A percentile compares a stretch with the other conserved stretches of the same genome.
Evolutionary conservation across 1,139 yeast species (phyloP).

Genomic region (Suhomyces yuchorum): DNA sequence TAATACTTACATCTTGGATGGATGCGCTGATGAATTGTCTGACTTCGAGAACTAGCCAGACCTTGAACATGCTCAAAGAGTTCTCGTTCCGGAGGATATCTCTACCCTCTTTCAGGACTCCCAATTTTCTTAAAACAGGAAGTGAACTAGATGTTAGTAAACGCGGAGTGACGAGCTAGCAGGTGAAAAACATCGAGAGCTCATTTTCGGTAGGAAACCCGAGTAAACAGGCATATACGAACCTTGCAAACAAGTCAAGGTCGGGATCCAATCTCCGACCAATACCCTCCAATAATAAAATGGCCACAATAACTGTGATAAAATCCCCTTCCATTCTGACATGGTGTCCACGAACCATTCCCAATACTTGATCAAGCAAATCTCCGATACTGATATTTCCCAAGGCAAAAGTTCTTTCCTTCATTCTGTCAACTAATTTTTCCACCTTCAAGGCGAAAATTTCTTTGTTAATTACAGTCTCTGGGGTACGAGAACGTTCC

Average conservation of each 20-base stretch:
- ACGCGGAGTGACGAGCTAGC: slow-evolving; percentile 5
- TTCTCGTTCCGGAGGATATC: slow-evolving; percentile 60
- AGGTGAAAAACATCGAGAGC: slow-evolving; percentile 12
- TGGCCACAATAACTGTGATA: slow-evolving; percentile 90
- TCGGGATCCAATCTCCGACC: slow-evolving; percentile 94
- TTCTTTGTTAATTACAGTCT: slow-evolving; percentile 81
- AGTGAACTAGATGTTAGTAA: slow-evolving; percentile 62
- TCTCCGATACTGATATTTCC: slow-evolving; percentile 95
- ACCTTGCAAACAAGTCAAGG: slow-evolving; percentile 92
- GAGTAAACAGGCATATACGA: slow-evolving; percentile 65
- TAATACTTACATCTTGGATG: slow-evolving; percentile 60
- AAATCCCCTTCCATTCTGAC: slow-evolving; percentile 98
- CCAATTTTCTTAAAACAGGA: slow-evolving; percentile 84
- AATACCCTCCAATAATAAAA: slow-evolving; percentile 85
- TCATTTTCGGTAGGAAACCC: slow-evolving; percentile 56
- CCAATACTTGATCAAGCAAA: slow-evolving; percentile 77
- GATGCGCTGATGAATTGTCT: slow-evolving; percentile 85
- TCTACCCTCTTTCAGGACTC: slow-evolving; percentile 67
- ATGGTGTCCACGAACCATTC: slow-evolving; percentile 92
- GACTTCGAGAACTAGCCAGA: slow-evolving; percentile 89
- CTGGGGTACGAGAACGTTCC: slow-evolving; percentile 92
- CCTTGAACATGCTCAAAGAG: slow-evolving; percentile 77
- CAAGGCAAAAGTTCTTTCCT: slow-evolving; percentile 84
- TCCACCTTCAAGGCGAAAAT: slow-evolving; percentile 87
- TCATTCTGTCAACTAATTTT: slow-evolving; percentile 75